phyloP scores from a whole-genome alignment of 257 asterid species.

The Leptodermis oblonga region DNA sequence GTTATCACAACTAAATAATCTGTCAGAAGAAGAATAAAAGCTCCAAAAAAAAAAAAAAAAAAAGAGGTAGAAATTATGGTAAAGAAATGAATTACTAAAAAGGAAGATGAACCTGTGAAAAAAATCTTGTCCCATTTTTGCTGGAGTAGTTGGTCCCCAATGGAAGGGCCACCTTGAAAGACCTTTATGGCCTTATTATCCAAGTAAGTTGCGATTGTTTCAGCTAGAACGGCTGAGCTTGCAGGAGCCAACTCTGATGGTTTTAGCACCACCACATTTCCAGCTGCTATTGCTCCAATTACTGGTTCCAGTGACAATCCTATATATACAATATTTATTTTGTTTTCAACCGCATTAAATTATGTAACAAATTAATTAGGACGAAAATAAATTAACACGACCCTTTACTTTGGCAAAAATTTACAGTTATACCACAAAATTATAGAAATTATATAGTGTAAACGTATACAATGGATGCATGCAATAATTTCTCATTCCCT shows the following conservation, averaged over 20 bases:
- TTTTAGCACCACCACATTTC: constrained; percentile 58
- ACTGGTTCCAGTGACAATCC: constrained; percentile 74
- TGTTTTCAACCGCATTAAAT: background rate
- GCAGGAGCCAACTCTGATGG: constrained; percentile 81
- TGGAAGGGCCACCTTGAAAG: constrained; percentile 58
- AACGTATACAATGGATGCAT: too few relatives aligned
- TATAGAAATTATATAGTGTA: too few relatives aligned
- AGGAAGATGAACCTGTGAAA: constrained; percentile 78
- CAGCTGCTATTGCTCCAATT: constrained; percentile 86
- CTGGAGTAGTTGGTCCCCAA: constrained; percentile 50
- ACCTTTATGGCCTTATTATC: constrained; percentile 59
- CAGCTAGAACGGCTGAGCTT: constrained; percentile 51
- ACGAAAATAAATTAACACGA: too few relatives aligned
- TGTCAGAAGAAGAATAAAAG: too few relatives aligned
- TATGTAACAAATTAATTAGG: too few relatives aligned
- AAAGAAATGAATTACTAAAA: too few relatives aligned
- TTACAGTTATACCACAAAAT: too few relatives aligned
- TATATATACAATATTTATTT: constrained; percentile 5
- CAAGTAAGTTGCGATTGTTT: constrained; percentile 36
- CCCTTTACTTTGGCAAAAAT: too few relatives aligned
- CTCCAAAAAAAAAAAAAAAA: too few relatives aligned
- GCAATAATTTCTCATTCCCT: too few relatives aligned
- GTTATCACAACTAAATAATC: too few relatives aligned
- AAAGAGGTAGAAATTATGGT: too few relatives aligned
- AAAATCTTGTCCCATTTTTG: constrained; percentile 79